phyloP scores from a whole-genome alignment of 148 eudicot species.

The Vaccinium darrowii region DNA sequence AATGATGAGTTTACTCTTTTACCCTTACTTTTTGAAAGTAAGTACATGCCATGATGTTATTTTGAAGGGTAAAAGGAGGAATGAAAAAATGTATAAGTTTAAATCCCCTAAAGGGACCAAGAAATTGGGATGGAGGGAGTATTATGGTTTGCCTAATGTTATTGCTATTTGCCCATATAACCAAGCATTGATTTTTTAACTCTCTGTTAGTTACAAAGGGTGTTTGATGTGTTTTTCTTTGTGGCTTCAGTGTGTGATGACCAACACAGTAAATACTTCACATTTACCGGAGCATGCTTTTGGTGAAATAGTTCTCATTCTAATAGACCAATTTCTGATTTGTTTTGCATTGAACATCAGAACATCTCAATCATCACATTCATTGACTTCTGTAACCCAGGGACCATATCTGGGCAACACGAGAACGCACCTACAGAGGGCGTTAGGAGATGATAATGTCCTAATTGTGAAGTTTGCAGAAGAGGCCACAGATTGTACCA shows the following conservation, averaged over 20 bases:
- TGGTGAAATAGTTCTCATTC: not conserved
- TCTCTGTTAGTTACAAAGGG: not conserved
- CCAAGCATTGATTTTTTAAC: not conserved
- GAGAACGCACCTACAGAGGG: slow-evolving; percentile 62
- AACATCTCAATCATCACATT: not conserved
- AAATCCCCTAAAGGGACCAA: too few species aligned
- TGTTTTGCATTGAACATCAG: not conserved
- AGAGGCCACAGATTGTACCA: slow-evolving; percentile 16
- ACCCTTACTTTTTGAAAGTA: too few species aligned
- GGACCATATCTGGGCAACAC: slow-evolving; percentile 59
- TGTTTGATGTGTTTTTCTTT: not conserved
- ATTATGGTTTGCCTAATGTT: not conserved
- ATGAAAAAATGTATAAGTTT: too few species aligned
- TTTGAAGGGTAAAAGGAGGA: too few species aligned
- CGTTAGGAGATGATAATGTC: slow-evolving; percentile 72
- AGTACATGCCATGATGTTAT: too few species aligned
- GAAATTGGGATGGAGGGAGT: too few species aligned
- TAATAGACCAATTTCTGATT: not conserved
- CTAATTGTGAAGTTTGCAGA: slow-evolving; percentile 56
- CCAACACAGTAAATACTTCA: not conserved
- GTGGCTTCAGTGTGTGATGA: not conserved
- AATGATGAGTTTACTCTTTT: too few species aligned
- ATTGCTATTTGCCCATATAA: not conserved
- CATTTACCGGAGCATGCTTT: not conserved
- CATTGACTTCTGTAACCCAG: slow-evolving; percentile 26